phyloP scores from a whole-genome alignment of 108 stramenopile genomes.

The Mediolabrus comicus region DNA sequence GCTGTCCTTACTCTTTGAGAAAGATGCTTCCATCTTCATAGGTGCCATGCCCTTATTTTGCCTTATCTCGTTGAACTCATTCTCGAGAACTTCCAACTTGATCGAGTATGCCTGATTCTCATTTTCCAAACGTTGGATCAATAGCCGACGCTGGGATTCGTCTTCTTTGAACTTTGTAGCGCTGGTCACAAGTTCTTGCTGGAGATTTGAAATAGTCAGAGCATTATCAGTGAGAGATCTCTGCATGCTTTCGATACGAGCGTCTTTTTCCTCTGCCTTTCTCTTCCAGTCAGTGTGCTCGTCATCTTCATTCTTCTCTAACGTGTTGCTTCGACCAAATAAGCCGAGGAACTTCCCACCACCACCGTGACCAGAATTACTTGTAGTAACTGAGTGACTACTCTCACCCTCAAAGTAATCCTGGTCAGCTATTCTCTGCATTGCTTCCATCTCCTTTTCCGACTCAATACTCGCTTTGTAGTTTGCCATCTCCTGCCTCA shows the following conservation, averaged over 20 bases:
- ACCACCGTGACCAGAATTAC: not conserved
- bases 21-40: not conserved
- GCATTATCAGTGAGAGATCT: conserved; percentile 31
- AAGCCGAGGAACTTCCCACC: conserved; percentile 17
- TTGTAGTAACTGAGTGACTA: not conserved
- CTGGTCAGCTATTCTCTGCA: conserved; percentile 26
- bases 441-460: conserved; percentile 26
- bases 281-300: conserved; percentile 22
- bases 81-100: conserved; percentile 23
- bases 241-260: conserved; percentile 28
- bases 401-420: conserved; percentile 32
- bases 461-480: conserved; percentile 24
- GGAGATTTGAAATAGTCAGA: conserved; percentile 32
- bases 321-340: conserved; percentile 17
- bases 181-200: conserved; percentile 25
- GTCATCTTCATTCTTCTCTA: not conserved
- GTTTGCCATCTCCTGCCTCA: conserved; percentile 25
- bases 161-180: conserved; percentile 42
- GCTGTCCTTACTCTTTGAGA: not conserved
- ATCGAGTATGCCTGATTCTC: conserved; percentile 41
- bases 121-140: conserved; percentile 39
- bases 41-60: not conserved
- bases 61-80: not conserved
- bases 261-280: conserved; percentile 31
- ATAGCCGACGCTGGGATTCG: conserved; percentile 29